Conservation (phyloP, 495 filamentous ascomycete species). For the Aspergillus steynii region DNA sequence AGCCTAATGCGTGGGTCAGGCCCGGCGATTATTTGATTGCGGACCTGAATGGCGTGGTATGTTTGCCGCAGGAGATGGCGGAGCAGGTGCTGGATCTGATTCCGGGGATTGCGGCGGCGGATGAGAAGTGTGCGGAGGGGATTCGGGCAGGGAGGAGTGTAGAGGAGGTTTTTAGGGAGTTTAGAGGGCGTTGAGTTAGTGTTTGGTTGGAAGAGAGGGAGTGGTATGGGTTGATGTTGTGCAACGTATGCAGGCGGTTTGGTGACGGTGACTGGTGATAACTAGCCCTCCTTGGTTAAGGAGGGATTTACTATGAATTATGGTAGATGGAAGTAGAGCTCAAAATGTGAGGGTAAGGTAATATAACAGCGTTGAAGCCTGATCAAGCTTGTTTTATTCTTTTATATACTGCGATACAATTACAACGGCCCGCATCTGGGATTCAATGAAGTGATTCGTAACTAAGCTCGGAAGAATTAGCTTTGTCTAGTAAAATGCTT, state of each 20-base stretch:
- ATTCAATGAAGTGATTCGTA: background rate
- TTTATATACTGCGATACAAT: background rate
- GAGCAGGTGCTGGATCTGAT: conserved; percentile 49
- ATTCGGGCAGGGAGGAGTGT: conserved; percentile 54
- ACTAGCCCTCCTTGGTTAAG: too few species aligned
- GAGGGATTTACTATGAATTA: too few species aligned
- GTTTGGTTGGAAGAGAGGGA: too few species aligned
- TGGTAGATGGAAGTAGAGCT: too few species aligned
- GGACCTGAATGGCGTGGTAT: conserved; percentile 56
- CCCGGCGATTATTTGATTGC: conserved; percentile 58
- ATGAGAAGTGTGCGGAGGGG: conserved; percentile 51
- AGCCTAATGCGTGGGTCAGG: conserved; percentile 46
- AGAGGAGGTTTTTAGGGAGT: conserved; percentile 52
- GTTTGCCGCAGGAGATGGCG: conserved; percentile 41
- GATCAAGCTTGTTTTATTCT: background rate
- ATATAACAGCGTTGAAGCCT: too few species aligned
- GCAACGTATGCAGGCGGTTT: too few species aligned
- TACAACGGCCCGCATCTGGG: background rate
- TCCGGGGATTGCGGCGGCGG: conserved; percentile 51
- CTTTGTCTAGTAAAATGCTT: background rate
- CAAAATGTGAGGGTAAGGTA: too few species aligned
- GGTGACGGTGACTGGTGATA: too few species aligned
- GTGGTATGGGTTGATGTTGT: too few species aligned
- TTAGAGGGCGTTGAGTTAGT: conserved; percentile 17
- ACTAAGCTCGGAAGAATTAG: background rate